Base-by-base conservation (phyloP, 805 yeast genomes). In the Candida krabiensis region DNA sequence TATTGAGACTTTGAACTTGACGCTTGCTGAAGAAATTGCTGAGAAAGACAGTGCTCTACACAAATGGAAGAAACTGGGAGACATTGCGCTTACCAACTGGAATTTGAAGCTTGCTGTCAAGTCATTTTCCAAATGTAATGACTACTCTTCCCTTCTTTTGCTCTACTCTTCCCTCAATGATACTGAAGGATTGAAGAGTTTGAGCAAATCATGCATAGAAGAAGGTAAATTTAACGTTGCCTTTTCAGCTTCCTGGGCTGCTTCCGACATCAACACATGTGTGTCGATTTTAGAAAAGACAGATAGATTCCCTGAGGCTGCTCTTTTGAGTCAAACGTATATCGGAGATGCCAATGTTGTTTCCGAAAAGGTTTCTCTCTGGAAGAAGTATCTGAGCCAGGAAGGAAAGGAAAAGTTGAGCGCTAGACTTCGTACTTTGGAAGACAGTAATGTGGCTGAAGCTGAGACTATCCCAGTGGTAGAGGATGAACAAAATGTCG, bases 61-160 rank as follows among this genome's bases (percentile, higher is more conserved):
- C 46, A 90, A 87, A 64, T 93, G 98, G 97, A 86, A 86, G 63
- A 73, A 81, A 42, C 74, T 93, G 33, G 99, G 98, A 49, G 98
- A 93, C 67, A 71, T 81, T 43, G 85, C 96, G 9, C 71, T 93
- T 50, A 61, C 73, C 14, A 75, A 75, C 44, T 93, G 95, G 86
- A 80, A 90, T 49, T 73, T 88, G 46, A 77, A 77, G 50, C 69
- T 87, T 47, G 98, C 99, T 3, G 81, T 79, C 45, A 79, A 82
- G 51, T 77, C 95, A 35, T 91, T 80, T 63, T 73, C 80, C 57
- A 74, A 80, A 40, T 95, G 96, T 15, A 71, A 78, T 33, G 99
- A 91, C 61, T 70, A 81, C 44, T 83, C 90, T 42, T 84, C 96
- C 4, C 70, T 93, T 53, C 74, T 93, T 49, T 75, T 91, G 49